Conservation (phyloP, 2,329 filamentous ascomycete species). For the Colletotrichum godetiae region DNA sequence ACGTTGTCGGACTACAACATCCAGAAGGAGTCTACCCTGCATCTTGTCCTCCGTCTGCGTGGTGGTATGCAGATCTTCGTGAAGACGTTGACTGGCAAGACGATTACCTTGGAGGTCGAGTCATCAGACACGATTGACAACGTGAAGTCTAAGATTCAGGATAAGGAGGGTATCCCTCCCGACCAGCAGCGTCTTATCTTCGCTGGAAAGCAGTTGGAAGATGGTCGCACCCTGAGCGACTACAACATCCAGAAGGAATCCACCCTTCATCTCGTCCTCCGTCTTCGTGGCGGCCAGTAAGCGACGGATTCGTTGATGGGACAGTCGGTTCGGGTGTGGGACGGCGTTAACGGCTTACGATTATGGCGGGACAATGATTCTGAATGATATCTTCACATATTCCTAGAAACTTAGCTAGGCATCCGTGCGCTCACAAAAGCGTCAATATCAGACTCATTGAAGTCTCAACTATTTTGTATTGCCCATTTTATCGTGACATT, state of each 20-base stretch:
- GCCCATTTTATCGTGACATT: background rate
- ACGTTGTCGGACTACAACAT: constrained; percentile 97
- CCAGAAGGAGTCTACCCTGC: constrained; percentile 88
- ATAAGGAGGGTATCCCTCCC: constrained; percentile 96
- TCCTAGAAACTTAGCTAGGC: constrained; percentile 20
- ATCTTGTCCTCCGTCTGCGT: constrained; percentile 83
- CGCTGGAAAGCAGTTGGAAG: constrained; percentile 95
- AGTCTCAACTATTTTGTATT: constrained; percentile 1
- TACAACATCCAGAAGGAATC: constrained; percentile 91
- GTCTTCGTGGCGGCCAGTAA: constrained; percentile 78
- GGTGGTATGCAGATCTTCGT: constrained; percentile 86
- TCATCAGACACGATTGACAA: constrained; percentile 94
- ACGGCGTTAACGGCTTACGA: constrained; percentile 39
- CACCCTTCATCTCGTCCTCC: constrained; percentile 81
- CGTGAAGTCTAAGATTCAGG: constrained; percentile 96
- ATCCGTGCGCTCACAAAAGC: constrained; percentile 16
- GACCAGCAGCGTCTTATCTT: constrained; percentile 98
- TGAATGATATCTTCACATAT: constrained; percentile 30
- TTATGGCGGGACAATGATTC: constrained; percentile 38
- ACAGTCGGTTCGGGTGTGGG: background rate
- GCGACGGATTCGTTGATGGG: background rate
- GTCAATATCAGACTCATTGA: constrained; percentile 35
- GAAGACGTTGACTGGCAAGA: constrained; percentile 90
- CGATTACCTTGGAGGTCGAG: constrained; percentile 91
- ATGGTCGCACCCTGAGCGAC: constrained; percentile 88